These are phyloP conservation scores for Tubosaeta brunneosetosa DNA, from an alignment of 768 basidiomycete genomes.

Conservation along the genomic window DNA sequence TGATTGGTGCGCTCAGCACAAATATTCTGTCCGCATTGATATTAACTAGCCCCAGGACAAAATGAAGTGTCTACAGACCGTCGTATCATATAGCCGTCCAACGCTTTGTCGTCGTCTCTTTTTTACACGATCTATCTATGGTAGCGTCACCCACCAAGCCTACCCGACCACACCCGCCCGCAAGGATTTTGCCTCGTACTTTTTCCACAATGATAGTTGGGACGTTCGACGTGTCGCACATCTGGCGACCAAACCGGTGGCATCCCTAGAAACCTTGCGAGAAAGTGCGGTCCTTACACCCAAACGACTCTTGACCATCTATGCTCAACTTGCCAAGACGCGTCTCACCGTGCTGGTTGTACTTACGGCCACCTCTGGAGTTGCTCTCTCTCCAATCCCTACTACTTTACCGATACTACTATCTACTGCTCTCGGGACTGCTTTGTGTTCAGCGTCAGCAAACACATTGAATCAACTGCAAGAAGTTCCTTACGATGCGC, in stretches of 20 bases:
- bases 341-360: conserved; percentile 81
- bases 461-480: conserved; percentile 94
- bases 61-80: conserved; percentile 16
- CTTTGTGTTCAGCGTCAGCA: conserved; percentile 87
- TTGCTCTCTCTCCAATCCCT: conserved; percentile 88
- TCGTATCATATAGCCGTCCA: conserved; percentile 12
- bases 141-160: neutral
- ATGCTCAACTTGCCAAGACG: conserved; percentile 79
- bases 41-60: conserved; percentile 1
- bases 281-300: conserved; percentile 44
- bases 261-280: conserved; percentile 28
- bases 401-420: conserved; percentile 80
- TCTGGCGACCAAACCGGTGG: conserved; percentile 10
- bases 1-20: conserved; percentile 1
- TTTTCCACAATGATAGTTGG: conserved; percentile 63
- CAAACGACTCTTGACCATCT: conserved; percentile 54
- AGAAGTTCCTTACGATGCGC: conserved; percentile 94
- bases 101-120: conserved; percentile 8
- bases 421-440: conserved; percentile 83
- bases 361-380: conserved; percentile 85
- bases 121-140: conserved; percentile 3
- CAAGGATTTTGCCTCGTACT: conserved; percentile 47
- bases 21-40: neutral
- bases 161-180: conserved; percentile 15
- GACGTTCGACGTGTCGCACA: conserved; percentile 13